Conservation (phyloP, 441 rosid species). For the Hypseocharis bilobata region DNA sequence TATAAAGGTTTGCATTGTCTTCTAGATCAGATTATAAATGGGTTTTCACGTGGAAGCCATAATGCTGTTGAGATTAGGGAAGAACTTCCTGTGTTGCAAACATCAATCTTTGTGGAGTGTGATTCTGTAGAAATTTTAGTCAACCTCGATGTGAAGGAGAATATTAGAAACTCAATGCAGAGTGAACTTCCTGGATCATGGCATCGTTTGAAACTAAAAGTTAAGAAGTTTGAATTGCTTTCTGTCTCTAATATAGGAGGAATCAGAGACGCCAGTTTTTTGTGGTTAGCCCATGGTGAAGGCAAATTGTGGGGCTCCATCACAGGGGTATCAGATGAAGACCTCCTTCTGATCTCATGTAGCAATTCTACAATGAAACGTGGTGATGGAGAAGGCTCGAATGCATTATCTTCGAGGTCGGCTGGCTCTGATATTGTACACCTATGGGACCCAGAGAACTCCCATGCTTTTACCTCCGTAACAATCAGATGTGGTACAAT, state of each 20-base stretch:
- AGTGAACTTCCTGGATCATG: slow-evolving; percentile 88
- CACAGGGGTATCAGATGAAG: slow-evolving; percentile 47
- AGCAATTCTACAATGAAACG: slow-evolving; percentile 76
- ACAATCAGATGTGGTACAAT: slow-evolving; percentile 68
- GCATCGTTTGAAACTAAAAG: slow-evolving; percentile 52
- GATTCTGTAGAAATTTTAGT: slow-evolving; percentile 61
- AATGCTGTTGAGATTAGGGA: slow-evolving; percentile 25
- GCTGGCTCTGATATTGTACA: slow-evolving; percentile 81
- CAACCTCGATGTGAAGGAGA: slow-evolving; percentile 47
- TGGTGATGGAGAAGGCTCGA: slow-evolving; percentile 93
- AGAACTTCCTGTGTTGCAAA: slow-evolving; percentile 37
- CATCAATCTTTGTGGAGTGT: slow-evolving; percentile 65
- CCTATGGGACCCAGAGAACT: slow-evolving; percentile 53
- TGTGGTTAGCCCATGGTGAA: slow-evolving; percentile 79
- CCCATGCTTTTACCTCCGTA: slow-evolving; percentile 46
- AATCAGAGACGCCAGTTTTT: slow-evolving; percentile 46
- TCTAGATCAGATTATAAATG: slow-evolving; percentile 42
- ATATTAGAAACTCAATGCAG: slow-evolving; percentile 51
- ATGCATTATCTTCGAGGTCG: slow-evolving; percentile 66
- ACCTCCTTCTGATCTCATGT: slow-evolving; percentile 73
- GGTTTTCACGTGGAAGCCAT: slow-evolving; percentile 32
- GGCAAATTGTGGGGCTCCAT: slow-evolving; percentile 72
- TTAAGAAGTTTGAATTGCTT: slow-evolving; percentile 52
- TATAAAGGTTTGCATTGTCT: slow-evolving; percentile 40
- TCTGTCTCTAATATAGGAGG: slow-evolving; percentile 74